Evolutionary conservation across 2,329 filamentous ascomycete genomes (phyloP), one percentile per base, ranked within the genome.

Genomic region (Talaromyces sp.): DNA sequence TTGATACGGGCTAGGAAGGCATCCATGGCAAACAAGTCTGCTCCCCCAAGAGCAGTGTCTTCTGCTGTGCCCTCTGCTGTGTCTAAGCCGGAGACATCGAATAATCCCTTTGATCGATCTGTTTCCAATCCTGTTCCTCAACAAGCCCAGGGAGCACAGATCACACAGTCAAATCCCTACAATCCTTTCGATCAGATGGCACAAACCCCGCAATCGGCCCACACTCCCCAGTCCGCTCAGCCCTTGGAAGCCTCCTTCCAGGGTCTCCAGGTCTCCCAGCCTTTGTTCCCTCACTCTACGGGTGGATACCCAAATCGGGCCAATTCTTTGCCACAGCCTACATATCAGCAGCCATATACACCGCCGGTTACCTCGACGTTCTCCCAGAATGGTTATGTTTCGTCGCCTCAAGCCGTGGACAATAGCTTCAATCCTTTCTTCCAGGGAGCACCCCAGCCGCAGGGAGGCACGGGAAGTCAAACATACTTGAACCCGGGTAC

Each of bases 261-360:
- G 66, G 85, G 83, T 57, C 80, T 96, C 72, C 86, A 89, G 33
- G 75, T 96, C 2, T 84, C 84, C 9, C 84, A 85, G 60, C 83
- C 84, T 33, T 77, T 91, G 27, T 91, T 92, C 68, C 88, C 89
- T 7, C 85, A 91, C 65, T 86, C 87, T 49, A 92, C 89, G 1
- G 88, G 89, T 49, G 89, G 78, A 51, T 81, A 79, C 61, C 72
- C 75, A 7, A 70, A 64, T 46, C 73, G 75, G 49, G 74, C 75
- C 51, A 65, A 70, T 33, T 70, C 74, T 19, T 56, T 69, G 47
- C 70, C 71, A 42, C 73, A 77, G 50, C 57, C 69, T 45, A 63
- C 67, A 29, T 70, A 71, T 27, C 76, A 77, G 55, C 73, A 74
- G 44, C 66, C 74, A 13, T 72, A 74, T 54, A 76, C 76, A 0